Evolutionary conservation across 805 yeast species (phyloP).

Genomic region (Alloascoidea africana): DNA sequence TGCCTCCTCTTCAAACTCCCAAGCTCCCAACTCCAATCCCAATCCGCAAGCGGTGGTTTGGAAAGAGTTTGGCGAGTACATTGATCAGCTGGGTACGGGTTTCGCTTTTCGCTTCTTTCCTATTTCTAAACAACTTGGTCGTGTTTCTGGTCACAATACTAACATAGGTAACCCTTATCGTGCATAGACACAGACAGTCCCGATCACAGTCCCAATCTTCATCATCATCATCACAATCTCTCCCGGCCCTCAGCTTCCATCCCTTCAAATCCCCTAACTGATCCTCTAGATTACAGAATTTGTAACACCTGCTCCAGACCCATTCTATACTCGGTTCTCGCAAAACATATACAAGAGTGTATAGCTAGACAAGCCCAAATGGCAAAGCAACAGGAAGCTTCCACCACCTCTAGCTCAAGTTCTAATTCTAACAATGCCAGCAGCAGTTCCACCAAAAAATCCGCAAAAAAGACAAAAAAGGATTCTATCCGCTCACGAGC

Average conservation of each 20-base stretch:
- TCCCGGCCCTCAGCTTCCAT: conserved; percentile 5
- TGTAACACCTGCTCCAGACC: conserved; percentile 35
- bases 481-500: not conserved
- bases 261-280: conserved; percentile 20
- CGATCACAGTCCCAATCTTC: not conserved
- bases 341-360: conserved; percentile 25
- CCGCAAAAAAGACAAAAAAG: conserved; percentile 6
- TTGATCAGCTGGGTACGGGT: conserved; percentile 2
- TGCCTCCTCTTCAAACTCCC: too few relatives aligned
- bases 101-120: too few relatives aligned
- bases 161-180: too few relatives aligned
- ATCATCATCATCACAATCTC: not conserved
- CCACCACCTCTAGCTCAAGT: not conserved
- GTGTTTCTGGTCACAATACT: too few relatives aligned
- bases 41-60: conserved; percentile 2
- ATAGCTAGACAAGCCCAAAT: conserved; percentile 18
- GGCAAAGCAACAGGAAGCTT: not conserved
- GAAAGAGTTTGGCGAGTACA: conserved; percentile 3
- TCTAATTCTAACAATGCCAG: not conserved
- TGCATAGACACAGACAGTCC: not conserved
- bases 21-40: too few relatives aligned
- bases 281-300: conserved; percentile 26
- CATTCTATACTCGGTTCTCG: conserved; percentile 21
- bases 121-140: too few relatives aligned
- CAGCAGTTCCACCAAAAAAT: conserved; percentile 2